Conservation (phyloP, 192 early-diverging fungal species). For the Globomyces pollinis-pini region DNA sequence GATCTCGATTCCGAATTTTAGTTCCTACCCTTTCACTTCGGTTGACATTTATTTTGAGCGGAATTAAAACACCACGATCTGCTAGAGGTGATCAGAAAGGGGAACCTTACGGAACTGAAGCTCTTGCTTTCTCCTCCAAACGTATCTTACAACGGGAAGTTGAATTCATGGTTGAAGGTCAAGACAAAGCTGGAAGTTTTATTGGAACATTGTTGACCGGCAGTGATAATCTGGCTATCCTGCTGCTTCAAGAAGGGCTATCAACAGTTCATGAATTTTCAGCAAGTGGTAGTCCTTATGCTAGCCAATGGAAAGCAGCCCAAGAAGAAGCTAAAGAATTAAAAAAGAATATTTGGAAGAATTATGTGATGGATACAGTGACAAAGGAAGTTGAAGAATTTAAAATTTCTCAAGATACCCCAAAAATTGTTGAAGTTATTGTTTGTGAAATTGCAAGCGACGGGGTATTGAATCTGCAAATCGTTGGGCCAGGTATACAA, state of each 20-base stretch:
- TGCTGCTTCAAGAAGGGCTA: slow-evolving; percentile 70
- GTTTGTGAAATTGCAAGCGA: slow-evolving; percentile 42
- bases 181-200: slow-evolving; percentile 89
- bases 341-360: slow-evolving; percentile 64
- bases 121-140: slow-evolving; percentile 57
- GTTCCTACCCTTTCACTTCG: slow-evolving; percentile 80
- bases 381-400: slow-evolving; percentile 24
- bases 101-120: slow-evolving; percentile 84
- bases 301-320: slow-evolving; percentile 62
- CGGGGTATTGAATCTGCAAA: slow-evolving; percentile 52
- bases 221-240: slow-evolving; percentile 14
- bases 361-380: slow-evolving; percentile 40
- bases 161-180: slow-evolving; percentile 77
- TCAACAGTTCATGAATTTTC: slow-evolving; percentile 79
- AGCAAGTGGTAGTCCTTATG: slow-evolving; percentile 71
- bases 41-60: slow-evolving; percentile 78
- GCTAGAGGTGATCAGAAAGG: slow-evolving; percentile 47
- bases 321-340: slow-evolving; percentile 68
- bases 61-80: slow-evolving; percentile 75
- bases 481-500: slow-evolving; percentile 64
- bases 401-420: slow-evolving; percentile 13
- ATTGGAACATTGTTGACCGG: slow-evolving; percentile 73
- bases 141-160: slow-evolving; percentile 84
- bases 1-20: slow-evolving; percentile 73
- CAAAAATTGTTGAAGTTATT: slow-evolving; percentile 30